phyloP scores from a whole-genome alignment of 371 early-diverging fungal species.

The Mortierella sp. region DNA sequence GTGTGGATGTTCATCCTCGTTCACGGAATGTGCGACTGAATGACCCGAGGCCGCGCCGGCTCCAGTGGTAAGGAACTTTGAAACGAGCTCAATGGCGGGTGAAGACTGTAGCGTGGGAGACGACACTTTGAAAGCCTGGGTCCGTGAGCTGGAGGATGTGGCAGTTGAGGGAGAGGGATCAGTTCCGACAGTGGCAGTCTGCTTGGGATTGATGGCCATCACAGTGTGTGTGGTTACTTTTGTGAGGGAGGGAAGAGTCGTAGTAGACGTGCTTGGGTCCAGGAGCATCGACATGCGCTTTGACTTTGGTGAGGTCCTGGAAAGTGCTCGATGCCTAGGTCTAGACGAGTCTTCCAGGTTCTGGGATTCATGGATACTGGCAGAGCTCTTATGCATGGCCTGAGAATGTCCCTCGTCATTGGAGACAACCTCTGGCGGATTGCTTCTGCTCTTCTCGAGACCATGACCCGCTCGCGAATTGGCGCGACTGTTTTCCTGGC shows the following conservation, averaged over 20 bases:
- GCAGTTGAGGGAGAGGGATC: slow-evolving; percentile 11
- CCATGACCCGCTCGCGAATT: slow-evolving; percentile 20
- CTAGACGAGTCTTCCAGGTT: slow-evolving; percentile 20
- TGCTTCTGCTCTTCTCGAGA: slow-evolving; percentile 38
- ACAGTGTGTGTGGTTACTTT: slow-evolving; percentile 45
- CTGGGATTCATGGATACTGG: slow-evolving; percentile 38
- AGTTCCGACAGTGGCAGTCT: slow-evolving; percentile 13
- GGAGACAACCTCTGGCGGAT: slow-evolving; percentile 22
- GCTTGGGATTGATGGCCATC: slow-evolving; percentile 38
- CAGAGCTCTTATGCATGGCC: slow-evolving; percentile 24
- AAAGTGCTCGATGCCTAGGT: slow-evolving; percentile 15
- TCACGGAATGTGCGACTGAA: background rate
- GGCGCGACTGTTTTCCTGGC: background rate
- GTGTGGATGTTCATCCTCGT: slow-evolving; percentile 22
- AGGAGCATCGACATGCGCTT: slow-evolving; percentile 45
- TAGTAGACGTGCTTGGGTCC: slow-evolving; percentile 36
- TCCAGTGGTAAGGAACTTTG: slow-evolving; percentile 29
- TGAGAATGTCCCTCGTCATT: slow-evolving; percentile 6
- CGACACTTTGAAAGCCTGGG: slow-evolving; percentile 8
- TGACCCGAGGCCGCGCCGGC: background rate
- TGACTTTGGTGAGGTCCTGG: slow-evolving; percentile 32
- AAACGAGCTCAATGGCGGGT: slow-evolving; percentile 37
- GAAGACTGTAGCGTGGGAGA: slow-evolving; percentile 39
- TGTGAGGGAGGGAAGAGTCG: slow-evolving; percentile 33
- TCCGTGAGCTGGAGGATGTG: slow-evolving; percentile 10